These are phyloP conservation scores for Pelargonium fulgidum DNA, from an alignment of 441 rosid species.

Conservation along the genomic window DNA sequence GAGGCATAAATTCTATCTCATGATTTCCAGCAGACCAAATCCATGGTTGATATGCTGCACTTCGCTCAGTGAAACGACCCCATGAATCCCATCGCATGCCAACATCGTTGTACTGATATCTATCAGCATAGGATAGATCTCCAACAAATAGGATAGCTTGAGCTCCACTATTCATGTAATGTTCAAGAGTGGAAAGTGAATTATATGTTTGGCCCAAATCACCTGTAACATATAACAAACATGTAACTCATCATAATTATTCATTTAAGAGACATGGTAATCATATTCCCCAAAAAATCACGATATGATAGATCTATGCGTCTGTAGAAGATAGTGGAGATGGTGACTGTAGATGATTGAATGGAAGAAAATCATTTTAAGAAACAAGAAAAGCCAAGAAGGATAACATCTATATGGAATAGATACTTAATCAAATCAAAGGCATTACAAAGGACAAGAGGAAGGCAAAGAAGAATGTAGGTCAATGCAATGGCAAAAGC, in stretches of 20 bases:
- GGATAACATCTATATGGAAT: not conserved
- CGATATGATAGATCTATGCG: not conserved
- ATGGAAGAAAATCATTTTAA: not conserved
- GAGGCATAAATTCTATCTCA: constrained; percentile 62
- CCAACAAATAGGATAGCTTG: constrained; percentile 61
- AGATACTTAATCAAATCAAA: not conserved
- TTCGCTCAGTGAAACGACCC: constrained; percentile 64
- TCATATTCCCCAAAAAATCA: constrained; percentile 1
- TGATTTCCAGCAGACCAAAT: constrained; percentile 73
- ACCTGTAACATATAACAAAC: constrained; percentile 32
- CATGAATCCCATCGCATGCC: constrained; percentile 71
- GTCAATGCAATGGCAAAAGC: constrained; percentile 1
- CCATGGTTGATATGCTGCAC: constrained; percentile 75
- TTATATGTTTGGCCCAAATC: constrained; percentile 76
- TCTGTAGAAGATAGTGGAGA: not conserved
- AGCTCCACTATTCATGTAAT: constrained; percentile 60
- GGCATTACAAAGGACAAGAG: not conserved
- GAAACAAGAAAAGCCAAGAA: not conserved
- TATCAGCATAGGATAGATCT: constrained; percentile 70
- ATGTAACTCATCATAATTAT: not conserved
- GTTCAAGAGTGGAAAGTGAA: constrained; percentile 64
- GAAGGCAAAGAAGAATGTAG: not conserved
- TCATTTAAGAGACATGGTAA: constrained; percentile 4
- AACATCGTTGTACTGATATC: constrained; percentile 55
- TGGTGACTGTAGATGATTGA: not conserved